Conservation (phyloP, 768 basidiomycete genomes). For the Paxillus rubicundulus region DNA sequence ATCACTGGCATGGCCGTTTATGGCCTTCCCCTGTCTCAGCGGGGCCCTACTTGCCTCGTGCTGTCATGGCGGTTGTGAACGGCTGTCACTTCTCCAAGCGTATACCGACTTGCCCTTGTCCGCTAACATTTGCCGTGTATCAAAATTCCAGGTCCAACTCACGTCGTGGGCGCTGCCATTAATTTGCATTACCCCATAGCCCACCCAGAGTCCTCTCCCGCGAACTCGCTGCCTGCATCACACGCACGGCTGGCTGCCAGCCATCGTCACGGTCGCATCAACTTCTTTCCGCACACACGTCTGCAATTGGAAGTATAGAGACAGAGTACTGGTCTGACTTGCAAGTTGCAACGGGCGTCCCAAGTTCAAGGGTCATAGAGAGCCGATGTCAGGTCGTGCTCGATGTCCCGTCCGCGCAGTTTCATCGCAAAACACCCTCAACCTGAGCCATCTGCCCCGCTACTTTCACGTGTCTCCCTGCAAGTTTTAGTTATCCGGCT, state of each 20-base stretch:
- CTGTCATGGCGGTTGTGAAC: background rate
- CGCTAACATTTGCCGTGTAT: background rate
- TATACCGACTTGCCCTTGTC: background rate
- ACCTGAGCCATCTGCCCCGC: conserved; percentile 13
- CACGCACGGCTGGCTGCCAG: background rate
- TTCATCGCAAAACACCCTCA: conserved; percentile 16
- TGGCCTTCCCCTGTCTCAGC: background rate
- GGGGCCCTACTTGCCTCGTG: background rate
- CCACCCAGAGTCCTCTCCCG: conserved; percentile 1
- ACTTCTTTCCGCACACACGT: background rate
- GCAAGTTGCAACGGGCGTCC: background rate
- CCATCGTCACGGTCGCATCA: background rate
- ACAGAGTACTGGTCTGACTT: background rate
- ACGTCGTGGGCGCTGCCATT: background rate
- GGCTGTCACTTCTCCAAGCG: background rate
- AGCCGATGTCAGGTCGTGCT: background rate
- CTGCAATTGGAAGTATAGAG: background rate
- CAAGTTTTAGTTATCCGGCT: conserved; percentile 4
- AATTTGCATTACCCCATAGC: conserved; percentile 5
- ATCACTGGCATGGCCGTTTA: background rate
- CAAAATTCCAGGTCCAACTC: background rate
- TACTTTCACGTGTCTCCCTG: conserved; percentile 8
- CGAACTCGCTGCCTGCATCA: background rate
- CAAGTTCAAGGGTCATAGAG: background rate
- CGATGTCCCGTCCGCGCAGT: background rate